Percentiles rank a stretch among this genome's conserved stretches.
Evolutionary conservation across 805 yeast genomes (phyloP).

Genomic region (Candida multigemmis): DNA sequence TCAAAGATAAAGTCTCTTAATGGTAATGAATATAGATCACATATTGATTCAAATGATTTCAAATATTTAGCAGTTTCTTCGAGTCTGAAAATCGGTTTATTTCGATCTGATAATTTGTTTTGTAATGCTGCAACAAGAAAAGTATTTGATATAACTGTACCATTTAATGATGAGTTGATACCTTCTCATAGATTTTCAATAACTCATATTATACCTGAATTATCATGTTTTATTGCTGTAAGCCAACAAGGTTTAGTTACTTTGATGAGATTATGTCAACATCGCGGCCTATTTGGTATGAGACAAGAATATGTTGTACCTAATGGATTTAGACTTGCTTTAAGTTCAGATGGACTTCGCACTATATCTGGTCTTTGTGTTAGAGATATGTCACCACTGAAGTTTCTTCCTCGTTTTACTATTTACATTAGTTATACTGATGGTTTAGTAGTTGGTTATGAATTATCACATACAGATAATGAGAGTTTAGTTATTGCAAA

Average conservation of each 20-base stretch:
- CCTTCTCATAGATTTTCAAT: constrained; percentile 28
- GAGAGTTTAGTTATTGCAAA: constrained; percentile 2
- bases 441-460: constrained; percentile 17
- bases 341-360: constrained; percentile 18
- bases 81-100: constrained; percentile 32
- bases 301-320: constrained; percentile 35
- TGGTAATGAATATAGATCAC: constrained; percentile 4
- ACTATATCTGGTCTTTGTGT: constrained; percentile 24
- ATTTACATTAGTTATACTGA: constrained; percentile 25
- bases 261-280: constrained; percentile 25
- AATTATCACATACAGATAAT: constrained; percentile 6
- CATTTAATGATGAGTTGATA: constrained; percentile 25
- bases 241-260: constrained; percentile 29
- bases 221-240: constrained; percentile 24
- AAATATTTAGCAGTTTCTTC: constrained; percentile 32
- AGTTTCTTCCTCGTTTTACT: constrained; percentile 14
- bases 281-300: constrained; percentile 30
- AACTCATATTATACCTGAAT: constrained; percentile 22
- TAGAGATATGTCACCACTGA: constrained; percentile 12
- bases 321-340: constrained; percentile 16
- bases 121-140: constrained; percentile 39
- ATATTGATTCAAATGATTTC: constrained; percentile 2
- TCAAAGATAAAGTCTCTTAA: constrained; percentile 6
- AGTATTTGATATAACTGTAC: constrained; percentile 27
- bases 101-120: constrained; percentile 34